Evolutionary conservation across 352 stramenopile species (phyloP).

Genomic region (Globisporangium camurandrum): DNA sequence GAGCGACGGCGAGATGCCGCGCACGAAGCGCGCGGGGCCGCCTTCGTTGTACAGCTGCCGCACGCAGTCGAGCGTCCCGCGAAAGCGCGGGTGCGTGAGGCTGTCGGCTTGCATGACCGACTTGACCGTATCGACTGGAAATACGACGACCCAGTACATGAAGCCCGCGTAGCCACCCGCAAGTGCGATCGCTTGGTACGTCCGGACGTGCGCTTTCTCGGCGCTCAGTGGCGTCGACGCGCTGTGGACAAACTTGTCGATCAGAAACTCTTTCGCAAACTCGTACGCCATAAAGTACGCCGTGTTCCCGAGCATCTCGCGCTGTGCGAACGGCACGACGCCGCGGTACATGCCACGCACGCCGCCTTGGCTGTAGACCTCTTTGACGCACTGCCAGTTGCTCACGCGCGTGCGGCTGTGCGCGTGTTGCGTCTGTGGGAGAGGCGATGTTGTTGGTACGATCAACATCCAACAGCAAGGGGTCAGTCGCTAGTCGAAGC

Average conservation of each 20-base stretch:
- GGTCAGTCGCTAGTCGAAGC: neutral
- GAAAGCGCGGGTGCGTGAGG: conserved; percentile 63
- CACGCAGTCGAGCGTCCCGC: conserved; percentile 59
- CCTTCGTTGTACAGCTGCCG: conserved; percentile 64
- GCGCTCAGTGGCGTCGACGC: conserved; percentile 28
- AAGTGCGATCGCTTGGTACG: conserved; percentile 66
- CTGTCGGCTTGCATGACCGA: conserved; percentile 75
- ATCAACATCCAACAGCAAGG: no score
- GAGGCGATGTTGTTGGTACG: no score
- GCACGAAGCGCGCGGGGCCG: conserved; percentile 59
- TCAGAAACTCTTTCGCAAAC: conserved; percentile 49
- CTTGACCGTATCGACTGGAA: conserved; percentile 80
- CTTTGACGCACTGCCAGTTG: conserved; percentile 65
- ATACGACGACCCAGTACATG: conserved; percentile 81
- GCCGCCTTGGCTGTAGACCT: conserved; percentile 55
- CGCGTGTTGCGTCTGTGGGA: conserved; percentile 40
- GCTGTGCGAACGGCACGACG: conserved; percentile 47
- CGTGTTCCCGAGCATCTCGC: conserved; percentile 82
- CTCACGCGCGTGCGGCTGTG: conserved; percentile 46
- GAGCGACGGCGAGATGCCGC: conserved; percentile 70
- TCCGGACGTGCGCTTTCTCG: conserved; percentile 50
- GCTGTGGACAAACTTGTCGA: conserved; percentile 44
- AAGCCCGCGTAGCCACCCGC: conserved; percentile 72
- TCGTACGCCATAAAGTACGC: conserved; percentile 84
- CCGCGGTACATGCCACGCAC: conserved; percentile 71